These are phyloP conservation scores for Micromonas commoda DNA, from an alignment of 139 green algal species.

Conservation along the genomic window DNA sequence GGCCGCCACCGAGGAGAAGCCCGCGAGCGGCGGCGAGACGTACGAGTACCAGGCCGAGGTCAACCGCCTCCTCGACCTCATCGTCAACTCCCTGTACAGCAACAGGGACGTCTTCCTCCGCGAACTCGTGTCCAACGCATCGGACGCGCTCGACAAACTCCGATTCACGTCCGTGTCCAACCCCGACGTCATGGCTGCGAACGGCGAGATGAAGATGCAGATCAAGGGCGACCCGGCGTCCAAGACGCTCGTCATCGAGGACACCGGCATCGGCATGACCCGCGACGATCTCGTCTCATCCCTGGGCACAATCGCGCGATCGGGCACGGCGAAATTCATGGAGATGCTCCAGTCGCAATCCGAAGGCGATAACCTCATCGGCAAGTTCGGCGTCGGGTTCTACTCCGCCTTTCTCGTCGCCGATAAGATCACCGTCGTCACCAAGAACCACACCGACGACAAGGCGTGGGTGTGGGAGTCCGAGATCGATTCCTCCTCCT, in stretches of 20 bases:
- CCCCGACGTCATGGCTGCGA: constrained; percentile 47
- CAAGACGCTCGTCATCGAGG: constrained; percentile 78
- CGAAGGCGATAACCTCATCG: constrained; percentile 82
- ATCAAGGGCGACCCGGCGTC: constrained; percentile 75
- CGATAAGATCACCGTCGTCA: constrained; percentile 69
- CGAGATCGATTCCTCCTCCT: constrained; percentile 73
- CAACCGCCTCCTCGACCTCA: constrained; percentile 96
- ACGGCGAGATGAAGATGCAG: constrained; percentile 78
- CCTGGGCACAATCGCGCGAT: constrained; percentile 93
- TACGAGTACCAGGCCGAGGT: constrained; percentile 78
- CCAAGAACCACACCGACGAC: constrained; percentile 63
- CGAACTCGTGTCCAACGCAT: constrained; percentile 88
- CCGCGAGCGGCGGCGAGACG: constrained; percentile 51
- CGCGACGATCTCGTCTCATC: constrained; percentile 79
- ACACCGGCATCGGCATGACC: constrained; percentile 93
- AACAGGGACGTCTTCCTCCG: constrained; percentile 69
- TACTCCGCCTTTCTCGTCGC: constrained; percentile 94
- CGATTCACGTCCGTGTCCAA: constrained; percentile 68
- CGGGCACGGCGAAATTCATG: constrained; percentile 95
- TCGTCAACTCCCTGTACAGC: constrained; percentile 96
- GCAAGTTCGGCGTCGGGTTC: constrained; percentile 98
- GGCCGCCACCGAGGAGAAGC: too few species aligned
- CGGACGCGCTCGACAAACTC: constrained; percentile 94
- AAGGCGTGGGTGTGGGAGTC: constrained; percentile 86
- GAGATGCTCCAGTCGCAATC: constrained; percentile 75